phyloP scores from a whole-genome alignment of 2,329 filamentous ascomycete species.

The Amylocarpus encephaloides region DNA sequence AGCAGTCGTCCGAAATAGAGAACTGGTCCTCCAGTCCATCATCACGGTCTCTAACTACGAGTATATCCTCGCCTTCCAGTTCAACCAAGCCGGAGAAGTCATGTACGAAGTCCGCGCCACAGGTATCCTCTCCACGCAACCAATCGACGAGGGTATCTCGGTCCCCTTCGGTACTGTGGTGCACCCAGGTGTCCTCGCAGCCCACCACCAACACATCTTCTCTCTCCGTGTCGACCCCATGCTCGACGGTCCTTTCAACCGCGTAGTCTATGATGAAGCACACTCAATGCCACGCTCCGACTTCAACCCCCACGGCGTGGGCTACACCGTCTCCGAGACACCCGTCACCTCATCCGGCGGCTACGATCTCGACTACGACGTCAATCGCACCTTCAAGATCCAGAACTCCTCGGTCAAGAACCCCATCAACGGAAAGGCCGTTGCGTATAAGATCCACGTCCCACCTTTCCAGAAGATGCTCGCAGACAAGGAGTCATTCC shows the following conservation, averaged over 20 bases:
- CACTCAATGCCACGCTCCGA: conserved; percentile 51
- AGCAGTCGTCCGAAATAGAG: conserved; percentile 55
- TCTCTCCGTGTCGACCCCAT: conserved; percentile 58
- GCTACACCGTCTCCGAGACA: conserved; percentile 44
- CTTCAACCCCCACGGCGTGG: conserved; percentile 46
- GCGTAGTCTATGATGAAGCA: conserved; percentile 51
- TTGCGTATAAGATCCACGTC: conserved; percentile 50
- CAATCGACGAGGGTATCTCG: conserved; percentile 57
- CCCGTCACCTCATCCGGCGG: conserved; percentile 41
- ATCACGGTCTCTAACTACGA: conserved; percentile 69
- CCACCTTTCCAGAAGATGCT: conserved; percentile 54
- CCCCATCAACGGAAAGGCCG: conserved; percentile 45
- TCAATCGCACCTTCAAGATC: conserved; percentile 52
- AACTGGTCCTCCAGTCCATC: conserved; percentile 63
- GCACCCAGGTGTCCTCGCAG: conserved; percentile 61
- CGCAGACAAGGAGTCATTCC: conserved; percentile 41
- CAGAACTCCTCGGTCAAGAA: conserved; percentile 46
- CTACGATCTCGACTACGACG: conserved; percentile 41
- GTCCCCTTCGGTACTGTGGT: conserved; percentile 64
- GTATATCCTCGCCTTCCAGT: conserved; percentile 66
- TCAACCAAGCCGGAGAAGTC: conserved; percentile 64
- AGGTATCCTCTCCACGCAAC: conserved; percentile 61
- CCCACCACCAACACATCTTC: conserved; percentile 74
- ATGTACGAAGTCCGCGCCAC: conserved; percentile 63
- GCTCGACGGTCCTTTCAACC: conserved; percentile 50